Conservation (phyloP, 108 stramenopile genomes). For the Conticribra weissflogii region DNA sequence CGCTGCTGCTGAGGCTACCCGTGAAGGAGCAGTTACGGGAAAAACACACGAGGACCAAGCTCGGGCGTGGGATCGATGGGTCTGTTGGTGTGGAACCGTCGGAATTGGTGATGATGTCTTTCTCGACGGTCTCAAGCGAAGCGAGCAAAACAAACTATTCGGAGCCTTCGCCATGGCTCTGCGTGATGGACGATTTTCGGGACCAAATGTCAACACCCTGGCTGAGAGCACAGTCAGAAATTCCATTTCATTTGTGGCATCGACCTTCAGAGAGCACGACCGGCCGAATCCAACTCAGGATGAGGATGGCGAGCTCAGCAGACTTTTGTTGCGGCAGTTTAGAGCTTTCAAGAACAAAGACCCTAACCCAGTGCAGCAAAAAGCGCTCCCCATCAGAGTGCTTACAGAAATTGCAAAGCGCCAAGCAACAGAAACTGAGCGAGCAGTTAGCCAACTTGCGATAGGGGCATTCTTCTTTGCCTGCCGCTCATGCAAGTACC, state of each 20-base stretch:
- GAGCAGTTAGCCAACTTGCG: not conserved
- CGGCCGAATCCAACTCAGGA: not conserved
- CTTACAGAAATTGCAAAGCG: not conserved
- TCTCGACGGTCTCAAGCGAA: no score
- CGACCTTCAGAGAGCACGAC: not conserved
- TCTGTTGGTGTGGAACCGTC: no score
- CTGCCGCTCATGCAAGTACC: conserved; percentile 11
- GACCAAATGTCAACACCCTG: no score
- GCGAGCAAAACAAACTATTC: no score
- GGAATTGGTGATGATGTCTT: no score
- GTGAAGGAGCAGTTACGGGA: no score
- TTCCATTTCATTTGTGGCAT: not conserved
- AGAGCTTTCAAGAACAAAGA: not conserved
- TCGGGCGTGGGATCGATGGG: no score
- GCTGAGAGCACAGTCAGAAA: not conserved
- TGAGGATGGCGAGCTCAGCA: not conserved
- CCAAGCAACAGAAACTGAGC: not conserved
- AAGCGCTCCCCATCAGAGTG: conserved; percentile 2
- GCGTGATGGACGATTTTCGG: no score
- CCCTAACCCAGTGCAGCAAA: not conserved
- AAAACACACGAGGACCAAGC: no score
- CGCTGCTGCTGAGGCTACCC: no score
- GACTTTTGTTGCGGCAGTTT: not conserved
- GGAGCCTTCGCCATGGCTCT: no score
- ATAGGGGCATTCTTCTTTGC: not conserved